phyloP scores from a whole-genome alignment of 169 alveolate species.

The Cryptosporidium meleagridis region DNA sequence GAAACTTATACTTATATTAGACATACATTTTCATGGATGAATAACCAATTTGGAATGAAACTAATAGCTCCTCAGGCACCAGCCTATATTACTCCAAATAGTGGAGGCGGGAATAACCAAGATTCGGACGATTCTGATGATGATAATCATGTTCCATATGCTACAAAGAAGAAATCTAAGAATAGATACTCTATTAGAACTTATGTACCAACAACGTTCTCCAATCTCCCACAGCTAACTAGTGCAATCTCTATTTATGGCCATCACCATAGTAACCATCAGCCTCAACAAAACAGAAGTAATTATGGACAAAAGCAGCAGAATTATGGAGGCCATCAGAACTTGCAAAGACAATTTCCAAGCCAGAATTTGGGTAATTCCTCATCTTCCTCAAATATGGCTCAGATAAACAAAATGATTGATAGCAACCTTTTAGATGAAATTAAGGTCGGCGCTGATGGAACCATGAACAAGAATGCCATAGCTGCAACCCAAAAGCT shows the following conservation, averaged over 20 bases:
- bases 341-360: neutral
- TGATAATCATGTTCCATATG: conserved; percentile 65
- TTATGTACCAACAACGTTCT: conserved; percentile 69
- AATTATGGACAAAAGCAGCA: conserved; percentile 22
- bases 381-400: neutral
- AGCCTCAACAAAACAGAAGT: neutral
- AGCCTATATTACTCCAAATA: conserved; percentile 33
- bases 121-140: conserved; percentile 72
- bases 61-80: conserved; percentile 74
- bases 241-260: conserved; percentile 68
- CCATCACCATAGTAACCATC: conserved; percentile 27
- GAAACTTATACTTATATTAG: conserved; percentile 70
- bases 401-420: neutral
- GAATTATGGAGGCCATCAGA: conserved; percentile 24
- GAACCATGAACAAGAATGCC: conserved; percentile 39
- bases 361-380: neutral
- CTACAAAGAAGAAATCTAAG: conserved; percentile 52
- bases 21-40: conserved; percentile 74
- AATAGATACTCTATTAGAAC: conserved; percentile 69
- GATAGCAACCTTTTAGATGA: conserved; percentile 21
- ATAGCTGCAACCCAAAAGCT: conserved; percentile 58
- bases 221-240: conserved; percentile 64
- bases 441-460: conserved; percentile 41
- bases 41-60: conserved; percentile 58
- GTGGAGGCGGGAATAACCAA: conserved; percentile 6